Evolutionary conservation across 441 rosid genomes (phyloP).

Genomic region (Jatropha multifida): DNA sequence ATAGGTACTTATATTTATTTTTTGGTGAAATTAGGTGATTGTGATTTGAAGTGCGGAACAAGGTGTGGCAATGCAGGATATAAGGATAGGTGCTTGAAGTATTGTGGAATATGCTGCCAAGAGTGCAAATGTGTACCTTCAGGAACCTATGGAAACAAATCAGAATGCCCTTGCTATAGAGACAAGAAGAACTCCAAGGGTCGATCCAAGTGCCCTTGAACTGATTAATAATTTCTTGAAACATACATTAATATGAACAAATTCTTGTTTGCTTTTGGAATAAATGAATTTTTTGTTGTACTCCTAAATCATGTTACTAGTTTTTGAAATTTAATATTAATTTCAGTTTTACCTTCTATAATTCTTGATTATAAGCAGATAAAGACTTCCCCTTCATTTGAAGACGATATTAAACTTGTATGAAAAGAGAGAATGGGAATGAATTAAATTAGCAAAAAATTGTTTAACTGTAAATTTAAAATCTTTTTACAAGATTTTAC

Average conservation of each 20-base stretch:
- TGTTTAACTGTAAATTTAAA: too few relatives aligned
- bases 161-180: constrained; percentile 46
- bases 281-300: too few relatives aligned
- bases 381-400: too few relatives aligned
- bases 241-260: too few relatives aligned
- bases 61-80: constrained; percentile 36
- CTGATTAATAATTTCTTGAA: background rate
- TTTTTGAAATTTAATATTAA: too few relatives aligned
- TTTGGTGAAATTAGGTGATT: constrained; percentile 15
- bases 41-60: constrained; percentile 29
- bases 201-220: constrained; percentile 44
- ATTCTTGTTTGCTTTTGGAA: background rate
- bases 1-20: background rate
- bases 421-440: too few relatives aligned
- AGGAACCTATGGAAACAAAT: constrained; percentile 40
- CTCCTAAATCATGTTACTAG: too few relatives aligned
- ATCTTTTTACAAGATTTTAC: too few relatives aligned
- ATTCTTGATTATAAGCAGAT: too few relatives aligned
- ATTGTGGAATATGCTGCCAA: constrained; percentile 41
- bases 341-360: too few relatives aligned
- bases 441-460: too few relatives aligned
- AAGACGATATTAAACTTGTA: too few relatives aligned
- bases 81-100: constrained; percentile 35
- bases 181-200: constrained; percentile 41
- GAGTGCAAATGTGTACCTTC: constrained; percentile 47